phyloP scores from a whole-genome alignment of 1,284 basidiomycete species.

The Prillingera fragicola region DNA sequence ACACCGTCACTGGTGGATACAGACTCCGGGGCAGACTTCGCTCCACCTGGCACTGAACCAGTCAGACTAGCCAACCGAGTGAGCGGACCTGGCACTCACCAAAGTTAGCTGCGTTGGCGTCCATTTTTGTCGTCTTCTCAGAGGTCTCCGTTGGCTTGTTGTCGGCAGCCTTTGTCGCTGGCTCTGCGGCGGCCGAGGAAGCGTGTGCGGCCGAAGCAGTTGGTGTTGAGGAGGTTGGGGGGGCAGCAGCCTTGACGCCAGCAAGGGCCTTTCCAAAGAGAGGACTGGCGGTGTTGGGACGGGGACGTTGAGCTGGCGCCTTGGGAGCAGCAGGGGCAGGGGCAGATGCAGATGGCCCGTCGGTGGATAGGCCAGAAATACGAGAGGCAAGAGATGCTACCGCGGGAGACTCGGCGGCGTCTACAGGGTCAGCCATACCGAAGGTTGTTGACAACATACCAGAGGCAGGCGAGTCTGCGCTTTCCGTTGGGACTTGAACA shows the following conservation, averaged over 20 bases:
- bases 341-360: conserved; percentile 1
- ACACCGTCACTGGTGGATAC: no score
- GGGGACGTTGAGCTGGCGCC: conserved; percentile 20
- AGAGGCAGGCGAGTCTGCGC: no score
- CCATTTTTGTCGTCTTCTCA: conserved; percentile 3
- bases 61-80: no score
- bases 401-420: conserved; percentile 20
- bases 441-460: no score
- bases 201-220: background rate
- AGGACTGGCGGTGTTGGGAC: conserved; percentile 24
- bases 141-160: background rate
- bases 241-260: conserved; percentile 28
- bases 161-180: background rate
- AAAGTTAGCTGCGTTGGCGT: no score
- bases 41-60: no score
- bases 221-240: conserved; percentile 5
- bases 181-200: background rate
- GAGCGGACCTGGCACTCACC: no score
- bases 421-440: no score
- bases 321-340: conserved; percentile 4
- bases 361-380: conserved; percentile 37
- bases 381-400: conserved; percentile 34
- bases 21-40: no score
- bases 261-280: conserved; percentile 40
- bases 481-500: no score